Evolutionary conservation across 352 stramenopile species (phyloP).

Genomic region (Blastocystis sp.): DNA sequence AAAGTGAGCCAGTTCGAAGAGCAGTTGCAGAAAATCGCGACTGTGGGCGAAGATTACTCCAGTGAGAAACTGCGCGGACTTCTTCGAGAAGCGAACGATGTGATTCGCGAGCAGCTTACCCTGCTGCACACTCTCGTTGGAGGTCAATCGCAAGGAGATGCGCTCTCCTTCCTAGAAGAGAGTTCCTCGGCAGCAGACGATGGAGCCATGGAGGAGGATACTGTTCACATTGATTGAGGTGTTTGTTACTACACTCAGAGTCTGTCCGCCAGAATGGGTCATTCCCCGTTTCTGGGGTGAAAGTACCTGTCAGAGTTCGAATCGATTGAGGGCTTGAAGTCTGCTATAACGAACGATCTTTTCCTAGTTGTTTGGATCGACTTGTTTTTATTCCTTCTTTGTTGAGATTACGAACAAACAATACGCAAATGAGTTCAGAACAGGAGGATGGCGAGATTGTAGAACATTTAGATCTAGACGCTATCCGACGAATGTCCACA

Average conservation of each 20-base stretch:
- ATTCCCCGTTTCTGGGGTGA: neutral
- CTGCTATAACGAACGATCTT: neutral
- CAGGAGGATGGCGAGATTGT: slow-evolving; percentile 43
- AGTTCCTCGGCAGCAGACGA: neutral
- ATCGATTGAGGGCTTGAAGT: neutral
- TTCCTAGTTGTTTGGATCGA: neutral
- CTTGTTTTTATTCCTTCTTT: neutral
- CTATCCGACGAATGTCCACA: neutral
- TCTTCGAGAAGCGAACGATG: slow-evolving; percentile 26
- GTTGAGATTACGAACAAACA: neutral
- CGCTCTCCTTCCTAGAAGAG: slow-evolving; percentile 39
- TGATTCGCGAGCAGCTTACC: slow-evolving; percentile 36
- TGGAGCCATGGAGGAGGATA: neutral
- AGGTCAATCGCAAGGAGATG: neutral
- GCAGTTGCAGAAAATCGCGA: slow-evolving; percentile 19
- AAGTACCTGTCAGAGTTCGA: neutral
- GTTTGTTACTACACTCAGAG: neutral
- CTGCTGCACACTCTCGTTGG: neutral
- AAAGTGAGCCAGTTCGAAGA: slow-evolving; percentile 49
- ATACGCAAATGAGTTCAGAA: slow-evolving; percentile 24
- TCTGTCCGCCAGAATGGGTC: neutral
- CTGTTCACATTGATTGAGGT: neutral
- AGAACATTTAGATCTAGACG: neutral
- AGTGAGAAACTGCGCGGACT: neutral
- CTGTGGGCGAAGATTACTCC: neutral